phyloP scores from a whole-genome alignment of 257 asterid genomes.

The Pogostemon cablin region DNA sequence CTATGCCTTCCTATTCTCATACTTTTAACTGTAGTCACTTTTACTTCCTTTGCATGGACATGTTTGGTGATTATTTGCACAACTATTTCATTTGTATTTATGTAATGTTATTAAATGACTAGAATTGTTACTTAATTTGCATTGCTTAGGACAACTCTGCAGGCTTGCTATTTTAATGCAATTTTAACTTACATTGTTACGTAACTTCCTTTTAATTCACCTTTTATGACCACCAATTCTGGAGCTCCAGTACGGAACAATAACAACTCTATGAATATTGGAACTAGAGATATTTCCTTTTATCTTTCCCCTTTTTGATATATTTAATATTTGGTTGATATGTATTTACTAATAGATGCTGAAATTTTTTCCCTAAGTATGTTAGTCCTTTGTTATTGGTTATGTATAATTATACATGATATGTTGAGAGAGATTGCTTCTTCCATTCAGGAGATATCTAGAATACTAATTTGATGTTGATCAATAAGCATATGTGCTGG shows the following conservation, averaged over 20 bases:
- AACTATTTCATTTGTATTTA: constrained; percentile 8
- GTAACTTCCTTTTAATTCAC: constrained; percentile 47
- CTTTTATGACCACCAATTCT: constrained; percentile 75
- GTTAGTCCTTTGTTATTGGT: constrained; percentile 22
- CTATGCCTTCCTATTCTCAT: background rate
- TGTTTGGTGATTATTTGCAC: background rate
- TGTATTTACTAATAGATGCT: background rate
- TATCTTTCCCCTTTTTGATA: background rate
- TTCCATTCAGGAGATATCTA: background rate
- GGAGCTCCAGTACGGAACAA: constrained; percentile 92
- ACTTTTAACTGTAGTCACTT: background rate
- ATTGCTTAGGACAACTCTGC: constrained; percentile 1
- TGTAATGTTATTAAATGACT: background rate
- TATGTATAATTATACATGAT: constrained; percentile 2
- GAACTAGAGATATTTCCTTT: constrained; percentile 53
- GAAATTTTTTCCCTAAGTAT: background rate
- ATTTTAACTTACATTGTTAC: background rate
- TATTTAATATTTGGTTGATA: background rate
- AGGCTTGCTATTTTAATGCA: constrained; percentile 10
- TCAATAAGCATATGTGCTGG: background rate
- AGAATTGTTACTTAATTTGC: constrained; percentile 6
- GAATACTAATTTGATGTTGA: background rate
- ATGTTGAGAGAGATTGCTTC: background rate
- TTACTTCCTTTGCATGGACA: background rate
- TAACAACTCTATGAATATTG: constrained; percentile 69